Evolutionary conservation across 108 stramenopile species (phyloP), one percentile per base, ranked within the genome.

Genomic region (Parietichytrium sp.): DNA sequence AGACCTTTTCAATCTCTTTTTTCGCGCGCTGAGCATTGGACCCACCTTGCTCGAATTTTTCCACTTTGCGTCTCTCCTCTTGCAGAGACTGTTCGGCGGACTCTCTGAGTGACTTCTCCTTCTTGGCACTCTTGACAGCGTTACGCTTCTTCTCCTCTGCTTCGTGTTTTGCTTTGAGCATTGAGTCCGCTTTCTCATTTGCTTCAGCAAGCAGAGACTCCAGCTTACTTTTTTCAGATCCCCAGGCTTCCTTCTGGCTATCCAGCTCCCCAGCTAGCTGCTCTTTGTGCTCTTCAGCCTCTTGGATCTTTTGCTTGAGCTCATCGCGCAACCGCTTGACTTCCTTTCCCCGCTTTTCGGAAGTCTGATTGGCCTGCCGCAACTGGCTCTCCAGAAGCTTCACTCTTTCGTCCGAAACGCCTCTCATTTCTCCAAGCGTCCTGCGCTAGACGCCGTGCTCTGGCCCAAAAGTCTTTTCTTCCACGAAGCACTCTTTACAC

Each of bases 101-200:
- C 45, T 72, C 61, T 16, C 61, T 33, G 42, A 72, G 61, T 25
- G 36, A 33, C 42, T 72, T 72, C 61, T 72, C 61, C 0, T n/a
- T 10, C 42, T 72, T 72, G 16, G 45, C 6, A 6, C 38, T 42
- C 8, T 42, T 33, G 1, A 72, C 61, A 10, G 61, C 61, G 3
- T 72, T 72, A 6, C 61, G 61, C 61, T 72, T 72, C 61, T 72
- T 72, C 45, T 72, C 61, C 45, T 72, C 61, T 0, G 61, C 61
- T 1, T 33, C 20, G 20, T 72, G 61, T 20, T 72, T 72, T 33
- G 20, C 61, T 1, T 72, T 33, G n/a, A 33, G 6, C 23, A 45
- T 72, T n/a, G 33, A n/a, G 0, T 33, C 61, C 10, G 61, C 61
- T 6, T 16, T 23, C 23, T 33, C 61, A 0, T 33, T 2, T 2